These are phyloP conservation scores for Trypanosoma cruzi DNA, from an alignment of 208 protist genomes.

Conservation along the genomic window DNA sequence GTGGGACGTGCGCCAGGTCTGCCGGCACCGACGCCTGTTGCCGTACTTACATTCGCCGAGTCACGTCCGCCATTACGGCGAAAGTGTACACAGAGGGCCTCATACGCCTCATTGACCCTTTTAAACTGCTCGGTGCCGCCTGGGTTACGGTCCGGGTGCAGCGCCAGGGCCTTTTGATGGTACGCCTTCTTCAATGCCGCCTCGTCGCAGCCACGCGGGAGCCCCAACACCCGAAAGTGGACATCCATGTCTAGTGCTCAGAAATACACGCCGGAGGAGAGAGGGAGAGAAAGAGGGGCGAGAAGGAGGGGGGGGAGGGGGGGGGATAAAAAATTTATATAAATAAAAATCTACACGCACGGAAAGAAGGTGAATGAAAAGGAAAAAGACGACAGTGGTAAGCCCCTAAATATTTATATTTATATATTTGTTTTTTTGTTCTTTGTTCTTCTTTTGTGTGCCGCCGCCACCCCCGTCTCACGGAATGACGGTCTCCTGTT, in stretches of 20 bases:
- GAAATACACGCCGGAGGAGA: background rate
- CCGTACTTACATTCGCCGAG: background rate
- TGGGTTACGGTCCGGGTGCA: constrained; percentile 95
- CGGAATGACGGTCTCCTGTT: too few species aligned
- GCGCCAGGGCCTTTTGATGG: constrained; percentile 87
- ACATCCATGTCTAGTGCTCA: constrained; percentile 24
- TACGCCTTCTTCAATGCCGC: constrained; percentile 93
- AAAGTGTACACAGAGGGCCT: constrained; percentile 85
- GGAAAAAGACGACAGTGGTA: constrained; percentile 1
- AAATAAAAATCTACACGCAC: constrained; percentile 14
- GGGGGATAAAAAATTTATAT: background rate
- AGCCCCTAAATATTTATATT: background rate
- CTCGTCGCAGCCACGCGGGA: constrained; percentile 72
- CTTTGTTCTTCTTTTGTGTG: too few species aligned
- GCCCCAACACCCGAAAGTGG: constrained; percentile 66
- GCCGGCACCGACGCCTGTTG: background rate
- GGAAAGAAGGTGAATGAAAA: constrained; percentile 1
- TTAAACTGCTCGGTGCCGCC: constrained; percentile 83
- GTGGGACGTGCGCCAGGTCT: background rate
- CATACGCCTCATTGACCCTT: constrained; percentile 94
- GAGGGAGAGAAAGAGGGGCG: too few species aligned
- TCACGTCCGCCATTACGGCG: constrained; percentile 36
- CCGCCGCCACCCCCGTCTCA: too few species aligned
- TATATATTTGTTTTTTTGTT: background rate
- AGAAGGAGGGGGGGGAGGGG: too few species aligned